These are phyloP conservation scores for Lipomyces japonicus DNA, from an alignment of 805 yeast species.

Conservation along the genomic window DNA sequence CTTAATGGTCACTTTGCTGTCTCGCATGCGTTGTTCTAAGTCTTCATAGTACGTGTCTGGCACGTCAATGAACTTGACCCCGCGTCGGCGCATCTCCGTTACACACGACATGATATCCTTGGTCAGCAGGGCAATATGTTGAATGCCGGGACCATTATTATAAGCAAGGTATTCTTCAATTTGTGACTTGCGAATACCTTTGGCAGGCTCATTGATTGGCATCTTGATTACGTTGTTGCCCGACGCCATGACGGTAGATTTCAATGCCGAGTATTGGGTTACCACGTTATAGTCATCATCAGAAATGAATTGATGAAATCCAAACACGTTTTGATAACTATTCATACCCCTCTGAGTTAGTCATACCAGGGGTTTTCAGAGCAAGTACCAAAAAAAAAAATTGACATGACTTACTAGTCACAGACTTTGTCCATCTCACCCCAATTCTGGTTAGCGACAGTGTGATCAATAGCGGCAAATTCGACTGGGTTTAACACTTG, in stretches of 20 bases:
- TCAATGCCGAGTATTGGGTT: slow-evolving; percentile 65
- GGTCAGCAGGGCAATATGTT: slow-evolving; percentile 72
- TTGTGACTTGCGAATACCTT: slow-evolving; percentile 63
- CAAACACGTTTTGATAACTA: slow-evolving; percentile 58
- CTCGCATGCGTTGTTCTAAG: slow-evolving; percentile 45
- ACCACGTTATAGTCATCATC: slow-evolving; percentile 75
- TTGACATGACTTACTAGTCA: slow-evolving; percentile 31
- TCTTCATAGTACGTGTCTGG: slow-evolving; percentile 55
- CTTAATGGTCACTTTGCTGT: slow-evolving; percentile 41
- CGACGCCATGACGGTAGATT: slow-evolving; percentile 74
- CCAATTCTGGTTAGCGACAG: slow-evolving; percentile 78
- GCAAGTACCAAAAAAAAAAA: background rate
- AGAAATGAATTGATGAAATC: slow-evolving; percentile 78
- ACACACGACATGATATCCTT: slow-evolving; percentile 59
- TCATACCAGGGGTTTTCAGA: no score
- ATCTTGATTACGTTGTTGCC: slow-evolving; percentile 61
- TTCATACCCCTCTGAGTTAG: no score
- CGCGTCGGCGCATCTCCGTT: slow-evolving; percentile 51
- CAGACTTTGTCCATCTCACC: slow-evolving; percentile 58
- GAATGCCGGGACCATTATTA: slow-evolving; percentile 78
- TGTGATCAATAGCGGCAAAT: slow-evolving; percentile 60
- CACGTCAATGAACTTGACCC: slow-evolving; percentile 64
- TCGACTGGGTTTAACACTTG: slow-evolving; percentile 39
- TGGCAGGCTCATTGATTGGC: slow-evolving; percentile 84
- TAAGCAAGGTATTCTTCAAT: slow-evolving; percentile 77